Conservation (phyloP, 768 basidiomycete species). For the Mycena floridula region DNA sequence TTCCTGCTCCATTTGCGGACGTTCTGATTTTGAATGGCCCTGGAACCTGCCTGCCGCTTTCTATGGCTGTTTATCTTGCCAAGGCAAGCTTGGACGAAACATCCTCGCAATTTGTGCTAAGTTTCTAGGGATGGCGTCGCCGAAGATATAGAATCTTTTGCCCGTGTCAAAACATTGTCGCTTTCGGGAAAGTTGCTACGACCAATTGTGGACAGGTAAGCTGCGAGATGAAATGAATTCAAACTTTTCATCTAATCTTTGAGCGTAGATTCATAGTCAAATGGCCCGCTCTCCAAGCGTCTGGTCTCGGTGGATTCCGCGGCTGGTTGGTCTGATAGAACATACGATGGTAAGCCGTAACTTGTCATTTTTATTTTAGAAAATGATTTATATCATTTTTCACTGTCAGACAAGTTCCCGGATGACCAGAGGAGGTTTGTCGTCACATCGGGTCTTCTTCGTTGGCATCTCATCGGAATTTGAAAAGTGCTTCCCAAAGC, state of each 20-base stretch:
- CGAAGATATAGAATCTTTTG: slow-evolving; percentile 88
- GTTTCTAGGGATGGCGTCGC: slow-evolving; percentile 70
- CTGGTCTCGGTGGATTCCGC: slow-evolving; percentile 40
- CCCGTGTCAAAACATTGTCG: slow-evolving; percentile 75
- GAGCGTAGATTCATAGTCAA: slow-evolving; percentile 78
- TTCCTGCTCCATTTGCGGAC: slow-evolving; percentile 50
- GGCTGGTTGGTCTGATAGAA: slow-evolving; percentile 64
- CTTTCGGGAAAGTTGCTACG: slow-evolving; percentile 79
- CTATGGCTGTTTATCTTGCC: slow-evolving; percentile 61
- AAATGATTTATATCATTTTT: too few relatives aligned
- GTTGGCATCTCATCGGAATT: too few relatives aligned
- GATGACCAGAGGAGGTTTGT: too few relatives aligned
- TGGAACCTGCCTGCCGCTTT: slow-evolving; percentile 85
- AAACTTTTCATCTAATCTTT: slow-evolving; percentile 1
- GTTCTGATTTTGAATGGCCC: slow-evolving; percentile 90
- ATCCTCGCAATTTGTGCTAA: slow-evolving; percentile 40
- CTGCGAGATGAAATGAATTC: too few relatives aligned
- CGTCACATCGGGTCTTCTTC: too few relatives aligned
- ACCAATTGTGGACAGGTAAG: slow-evolving; percentile 76
- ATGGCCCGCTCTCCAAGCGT: slow-evolving; percentile 62
- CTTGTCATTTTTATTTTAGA: too few relatives aligned
- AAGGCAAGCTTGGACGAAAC: slow-evolving; percentile 42
- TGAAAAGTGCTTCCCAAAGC: too few relatives aligned
- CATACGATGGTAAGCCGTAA: too few relatives aligned
- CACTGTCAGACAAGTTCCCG: too few relatives aligned